Evolutionary conservation across 1,139 yeast genomes (phyloP).

Genomic region (Candida glucosophila): DNA sequence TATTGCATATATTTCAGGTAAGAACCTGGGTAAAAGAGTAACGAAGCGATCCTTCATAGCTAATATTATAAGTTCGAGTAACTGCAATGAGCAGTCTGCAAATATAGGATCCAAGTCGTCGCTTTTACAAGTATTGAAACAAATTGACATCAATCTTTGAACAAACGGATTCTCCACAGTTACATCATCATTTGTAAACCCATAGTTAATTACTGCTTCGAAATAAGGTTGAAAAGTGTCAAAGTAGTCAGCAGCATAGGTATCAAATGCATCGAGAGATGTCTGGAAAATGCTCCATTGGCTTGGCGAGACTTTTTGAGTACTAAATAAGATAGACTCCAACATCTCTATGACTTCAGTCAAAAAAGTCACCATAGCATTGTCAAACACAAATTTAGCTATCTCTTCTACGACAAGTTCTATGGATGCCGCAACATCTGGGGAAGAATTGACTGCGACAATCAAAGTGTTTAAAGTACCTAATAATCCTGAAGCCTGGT

Average conservation of each 20-base stretch:
- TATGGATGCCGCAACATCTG: conserved; percentile 32
- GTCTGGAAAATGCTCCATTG: conserved; percentile 39
- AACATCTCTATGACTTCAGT: conserved; percentile 42
- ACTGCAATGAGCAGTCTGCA: conserved; percentile 34
- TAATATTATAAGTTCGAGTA: conserved; percentile 31
- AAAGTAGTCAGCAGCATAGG: conserved; percentile 45
- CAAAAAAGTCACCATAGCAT: conserved; percentile 39
- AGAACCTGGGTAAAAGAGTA: conserved; percentile 25
- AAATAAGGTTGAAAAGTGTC: conserved; percentile 43
- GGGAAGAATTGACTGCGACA: conserved; percentile 42
- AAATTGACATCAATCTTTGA: conserved; percentile 29
- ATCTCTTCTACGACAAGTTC: conserved; percentile 33
- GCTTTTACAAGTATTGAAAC: conserved; percentile 27
- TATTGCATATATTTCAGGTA: conserved; percentile 29
- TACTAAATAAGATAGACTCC: conserved; percentile 37
- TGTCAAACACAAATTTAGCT: conserved; percentile 38
- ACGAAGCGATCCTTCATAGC: conserved; percentile 27
- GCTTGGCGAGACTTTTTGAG: conserved; percentile 34
- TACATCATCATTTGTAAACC: conserved; percentile 28
- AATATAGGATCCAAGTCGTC: conserved; percentile 34
- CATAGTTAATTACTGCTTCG: conserved; percentile 39
- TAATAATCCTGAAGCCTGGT: conserved; percentile 44
- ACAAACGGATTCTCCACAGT: conserved; percentile 31
- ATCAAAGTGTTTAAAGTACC: conserved; percentile 45
- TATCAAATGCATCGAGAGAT: conserved; percentile 40